phyloP scores from a whole-genome alignment of 768 basidiomycete species.

The Myochromella boudieri region DNA sequence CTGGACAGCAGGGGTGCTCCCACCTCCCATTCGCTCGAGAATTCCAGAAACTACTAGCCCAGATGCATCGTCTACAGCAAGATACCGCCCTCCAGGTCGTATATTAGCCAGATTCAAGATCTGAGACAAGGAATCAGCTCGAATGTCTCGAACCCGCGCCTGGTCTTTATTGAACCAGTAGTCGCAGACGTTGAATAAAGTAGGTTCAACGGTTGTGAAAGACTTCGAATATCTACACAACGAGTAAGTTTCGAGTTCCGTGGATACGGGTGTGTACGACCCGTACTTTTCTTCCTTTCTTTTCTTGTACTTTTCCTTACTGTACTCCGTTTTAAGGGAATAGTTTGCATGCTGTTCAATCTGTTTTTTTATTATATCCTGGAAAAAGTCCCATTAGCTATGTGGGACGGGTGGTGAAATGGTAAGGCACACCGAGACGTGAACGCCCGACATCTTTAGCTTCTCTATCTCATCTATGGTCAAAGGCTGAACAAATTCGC shows the following conservation, averaged over 20 bases:
- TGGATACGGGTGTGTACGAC: background rate
- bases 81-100: constrained; percentile 80
- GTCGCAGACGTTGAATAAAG: constrained; percentile 81
- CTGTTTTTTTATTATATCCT: constrained; percentile 96
- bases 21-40: constrained; percentile 85
- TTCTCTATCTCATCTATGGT: constrained; percentile 81
- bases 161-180: constrained; percentile 90
- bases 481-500: constrained; percentile 79
- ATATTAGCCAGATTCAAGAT: constrained; percentile 83
- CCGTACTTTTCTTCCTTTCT: constrained; percentile 94
- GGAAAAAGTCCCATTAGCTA: constrained; percentile 17
- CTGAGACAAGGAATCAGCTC: constrained; percentile 87
- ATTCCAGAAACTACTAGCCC: constrained; percentile 85
- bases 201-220: constrained; percentile 87
- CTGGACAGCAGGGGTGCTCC: no score
- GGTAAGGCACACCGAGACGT: constrained; percentile 58
- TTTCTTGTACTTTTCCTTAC: constrained; percentile 97
- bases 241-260: background rate
- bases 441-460: constrained; percentile 78
- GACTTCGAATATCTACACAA: constrained; percentile 74
- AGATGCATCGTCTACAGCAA: constrained; percentile 90
- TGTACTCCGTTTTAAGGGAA: constrained; percentile 94
- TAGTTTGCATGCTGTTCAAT: constrained; percentile 93
- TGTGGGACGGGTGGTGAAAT: no score
- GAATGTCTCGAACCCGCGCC: constrained; percentile 76